phyloP scores from a whole-genome alignment of 2,329 filamentous ascomycete genomes.

The Hypocreales sp. region DNA sequence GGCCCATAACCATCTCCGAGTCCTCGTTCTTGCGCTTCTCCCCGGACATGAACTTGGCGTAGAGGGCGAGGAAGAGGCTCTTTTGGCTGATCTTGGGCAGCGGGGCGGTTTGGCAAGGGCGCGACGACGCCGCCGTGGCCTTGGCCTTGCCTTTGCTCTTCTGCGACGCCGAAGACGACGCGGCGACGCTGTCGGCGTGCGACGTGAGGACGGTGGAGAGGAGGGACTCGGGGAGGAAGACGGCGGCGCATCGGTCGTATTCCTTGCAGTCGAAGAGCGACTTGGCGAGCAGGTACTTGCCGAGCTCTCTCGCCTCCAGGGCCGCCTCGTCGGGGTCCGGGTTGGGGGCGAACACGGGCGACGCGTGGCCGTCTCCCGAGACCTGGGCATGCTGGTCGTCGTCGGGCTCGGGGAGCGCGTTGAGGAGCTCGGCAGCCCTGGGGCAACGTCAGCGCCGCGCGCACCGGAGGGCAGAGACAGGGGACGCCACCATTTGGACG shows the following conservation, averaged over 20 bases:
- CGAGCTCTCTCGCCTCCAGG: conserved; percentile 64
- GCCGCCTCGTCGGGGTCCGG: conserved; percentile 56
- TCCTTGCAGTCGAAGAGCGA: conserved; percentile 92
- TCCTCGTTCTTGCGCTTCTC: conserved; percentile 96
- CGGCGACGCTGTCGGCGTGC: conserved; percentile 18
- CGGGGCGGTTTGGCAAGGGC: conserved; percentile 9
- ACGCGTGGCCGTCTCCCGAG: conserved; percentile 22
- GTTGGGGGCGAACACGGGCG: conserved; percentile 36
- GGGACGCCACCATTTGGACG: conserved; percentile 71
- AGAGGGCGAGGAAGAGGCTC: conserved; percentile 80
- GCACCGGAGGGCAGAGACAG: not conserved
- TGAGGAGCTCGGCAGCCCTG: conserved; percentile 90
- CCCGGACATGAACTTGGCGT: conserved; percentile 82
- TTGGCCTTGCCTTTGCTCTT: conserved; percentile 48
- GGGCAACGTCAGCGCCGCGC: not conserved
- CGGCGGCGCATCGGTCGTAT: conserved; percentile 81
- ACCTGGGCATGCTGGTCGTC: conserved; percentile 29
- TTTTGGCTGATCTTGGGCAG: conserved; percentile 65
- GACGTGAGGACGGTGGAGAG: conserved; percentile 49
- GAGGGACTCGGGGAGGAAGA: conserved; percentile 71
- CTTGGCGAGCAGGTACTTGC: conserved; percentile 80
- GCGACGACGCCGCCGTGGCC: conserved; percentile 10
- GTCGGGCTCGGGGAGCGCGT: conserved; percentile 53
- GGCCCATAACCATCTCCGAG: conserved; percentile 91
- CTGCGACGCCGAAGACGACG: conserved; percentile 19